These are phyloP conservation scores for Hypoxylon trugodes DNA, from an alignment of 495 filamentous ascomycete genomes.

Conservation along the genomic window DNA sequence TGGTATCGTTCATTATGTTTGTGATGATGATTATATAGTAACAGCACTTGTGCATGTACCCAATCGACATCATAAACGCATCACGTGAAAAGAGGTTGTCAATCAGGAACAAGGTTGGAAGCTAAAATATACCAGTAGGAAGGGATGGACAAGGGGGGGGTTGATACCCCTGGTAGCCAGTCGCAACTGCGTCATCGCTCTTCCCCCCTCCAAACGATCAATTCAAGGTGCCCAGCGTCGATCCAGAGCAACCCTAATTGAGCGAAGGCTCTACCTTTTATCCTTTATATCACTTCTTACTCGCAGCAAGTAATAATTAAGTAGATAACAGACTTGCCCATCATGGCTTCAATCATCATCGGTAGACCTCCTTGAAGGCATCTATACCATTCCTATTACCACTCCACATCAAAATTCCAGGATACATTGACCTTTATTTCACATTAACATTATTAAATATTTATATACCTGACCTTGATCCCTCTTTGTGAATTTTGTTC, in stretches of 20 bases:
- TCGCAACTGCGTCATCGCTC: slow-evolving; percentile 38
- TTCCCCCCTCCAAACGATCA: slow-evolving; percentile 29
- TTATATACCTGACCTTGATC: slow-evolving; percentile 13
- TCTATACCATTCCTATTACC: slow-evolving; percentile 18
- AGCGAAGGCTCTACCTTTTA: neutral
- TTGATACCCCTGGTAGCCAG: slow-evolving; percentile 24
- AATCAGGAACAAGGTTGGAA: no score
- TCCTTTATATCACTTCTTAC: neutral
- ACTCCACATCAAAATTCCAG: slow-evolving; percentile 14
- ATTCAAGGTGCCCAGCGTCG: slow-evolving; percentile 12
- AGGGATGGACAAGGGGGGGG: slow-evolving; percentile 7
- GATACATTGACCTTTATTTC: slow-evolving; percentile 18
- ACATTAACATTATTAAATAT: neutral
- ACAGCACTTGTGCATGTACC: no score
- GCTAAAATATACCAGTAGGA: no score
- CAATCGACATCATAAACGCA: no score
- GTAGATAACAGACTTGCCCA: neutral
- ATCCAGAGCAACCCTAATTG: slow-evolving; percentile 5
- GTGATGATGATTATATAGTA: no score
- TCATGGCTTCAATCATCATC: slow-evolving; percentile 11
- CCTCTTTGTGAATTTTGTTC: slow-evolving; percentile 17
- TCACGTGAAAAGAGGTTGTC: no score
- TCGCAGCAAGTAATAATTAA: neutral
- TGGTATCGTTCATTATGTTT: neutral
- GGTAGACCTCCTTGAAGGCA: slow-evolving; percentile 25